phyloP scores from a whole-genome alignment of 2,329 filamentous ascomycete genomes.

The Colletotrichum eremochloae region DNA sequence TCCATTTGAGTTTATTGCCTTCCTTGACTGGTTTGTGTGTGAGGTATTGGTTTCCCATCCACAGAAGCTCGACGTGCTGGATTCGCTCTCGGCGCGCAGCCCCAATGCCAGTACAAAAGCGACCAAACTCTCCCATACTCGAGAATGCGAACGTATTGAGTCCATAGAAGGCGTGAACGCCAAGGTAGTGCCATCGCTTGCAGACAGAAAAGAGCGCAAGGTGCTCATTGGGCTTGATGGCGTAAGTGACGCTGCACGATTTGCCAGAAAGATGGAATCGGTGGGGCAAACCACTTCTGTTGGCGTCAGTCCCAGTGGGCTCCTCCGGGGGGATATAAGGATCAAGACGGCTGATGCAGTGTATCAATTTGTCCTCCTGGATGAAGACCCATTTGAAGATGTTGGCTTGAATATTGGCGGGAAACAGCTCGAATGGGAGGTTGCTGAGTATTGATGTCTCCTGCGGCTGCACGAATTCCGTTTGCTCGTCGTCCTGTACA shows the following conservation, averaged over 20 bases:
- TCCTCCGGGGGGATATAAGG: slow-evolving; percentile 45
- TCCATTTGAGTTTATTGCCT: slow-evolving; percentile 44
- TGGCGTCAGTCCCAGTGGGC: slow-evolving; percentile 22
- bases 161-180: slow-evolving; percentile 61
- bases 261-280: slow-evolving; percentile 56
- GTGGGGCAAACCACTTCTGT: slow-evolving; percentile 48
- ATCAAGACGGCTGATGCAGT: slow-evolving; percentile 62
- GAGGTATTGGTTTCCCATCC: slow-evolving; percentile 54
- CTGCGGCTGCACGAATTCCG: not conserved
- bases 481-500: slow-evolving; percentile 2
- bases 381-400: slow-evolving; percentile 56
- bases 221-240: slow-evolving; percentile 52
- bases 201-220: slow-evolving; percentile 57
- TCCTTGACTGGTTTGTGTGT: slow-evolving; percentile 37
- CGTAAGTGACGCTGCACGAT: slow-evolving; percentile 50
- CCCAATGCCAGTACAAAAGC: slow-evolving; percentile 60
- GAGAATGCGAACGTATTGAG: slow-evolving; percentile 65
- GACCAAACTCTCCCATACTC: slow-evolving; percentile 64
- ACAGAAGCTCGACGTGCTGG: slow-evolving; percentile 60
- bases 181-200: slow-evolving; percentile 56
- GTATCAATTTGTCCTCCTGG: slow-evolving; percentile 53
- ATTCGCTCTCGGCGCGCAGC: slow-evolving; percentile 55
- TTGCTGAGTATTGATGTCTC: not conserved
- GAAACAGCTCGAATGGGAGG: slow-evolving; percentile 51
- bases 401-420: slow-evolving; percentile 46